Percentiles rank a stretch among this genome's conserved stretches.
These are phyloP conservation scores for Beauveria sp. DNA, from an alignment of 2,329 filamentous ascomycete genomes.

Conservation along the genomic window DNA sequence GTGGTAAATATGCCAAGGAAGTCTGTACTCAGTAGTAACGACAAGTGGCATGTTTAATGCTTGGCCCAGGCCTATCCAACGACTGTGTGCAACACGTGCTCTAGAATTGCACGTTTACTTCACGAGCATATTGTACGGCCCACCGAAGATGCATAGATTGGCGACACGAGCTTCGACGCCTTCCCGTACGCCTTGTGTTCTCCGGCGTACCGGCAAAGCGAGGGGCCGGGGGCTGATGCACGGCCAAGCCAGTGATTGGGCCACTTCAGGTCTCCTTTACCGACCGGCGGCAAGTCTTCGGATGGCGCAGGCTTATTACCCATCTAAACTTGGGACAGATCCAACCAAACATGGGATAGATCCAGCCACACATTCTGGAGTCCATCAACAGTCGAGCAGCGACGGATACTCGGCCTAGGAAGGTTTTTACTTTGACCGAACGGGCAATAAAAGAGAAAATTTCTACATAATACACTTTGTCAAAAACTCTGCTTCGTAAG, in stretches of 20 bases:
- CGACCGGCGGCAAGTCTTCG: neutral
- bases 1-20: neutral
- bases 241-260: neutral
- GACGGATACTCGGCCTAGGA: neutral
- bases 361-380: too few species aligned
- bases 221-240: neutral
- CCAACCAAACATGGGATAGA: neutral
- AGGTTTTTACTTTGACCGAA: too few species aligned
- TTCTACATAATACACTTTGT: neutral
- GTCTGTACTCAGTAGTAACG: too few species aligned
- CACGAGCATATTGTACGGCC: neutral
- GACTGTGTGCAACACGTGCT: neutral
- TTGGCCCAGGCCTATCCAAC: neutral
- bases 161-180: neutral
- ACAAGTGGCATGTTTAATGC: neutral
- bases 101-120: neutral
- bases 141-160: neutral
- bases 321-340: neutral
- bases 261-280: neutral
- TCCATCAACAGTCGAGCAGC: neutral
- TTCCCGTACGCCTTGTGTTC: neutral
- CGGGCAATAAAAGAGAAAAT: too few species aligned
- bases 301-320: neutral
- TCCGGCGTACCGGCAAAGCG: neutral
- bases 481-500: neutral